A percentile compares a stretch with the other conserved stretches of the same genome.
Conservation (phyloP, 2,329 filamentous ascomycete species). For the Penicillium sumatraense region DNA sequence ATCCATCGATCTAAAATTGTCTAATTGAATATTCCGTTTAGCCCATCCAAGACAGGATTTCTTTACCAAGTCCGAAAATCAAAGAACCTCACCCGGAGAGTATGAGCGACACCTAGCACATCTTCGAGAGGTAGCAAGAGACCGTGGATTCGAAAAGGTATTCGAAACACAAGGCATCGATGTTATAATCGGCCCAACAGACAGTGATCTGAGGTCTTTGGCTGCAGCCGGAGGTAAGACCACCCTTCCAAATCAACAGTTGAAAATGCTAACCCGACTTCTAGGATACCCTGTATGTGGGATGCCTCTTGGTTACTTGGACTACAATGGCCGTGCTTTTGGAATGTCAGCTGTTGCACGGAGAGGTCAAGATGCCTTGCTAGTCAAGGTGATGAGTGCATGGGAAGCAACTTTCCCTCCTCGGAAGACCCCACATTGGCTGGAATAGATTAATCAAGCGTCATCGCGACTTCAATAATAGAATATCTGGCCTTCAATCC, state of each 20-base stretch:
- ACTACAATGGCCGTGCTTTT: slow-evolving; percentile 19
- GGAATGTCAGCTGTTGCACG: slow-evolving; percentile 16
- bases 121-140: slow-evolving; percentile 10
- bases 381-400: slow-evolving; percentile 19
- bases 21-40: background rate
- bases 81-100: slow-evolving; percentile 5
- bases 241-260: background rate
- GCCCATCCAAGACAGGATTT: slow-evolving; percentile 15
- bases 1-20: background rate
- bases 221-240: slow-evolving; percentile 16
- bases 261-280: background rate
- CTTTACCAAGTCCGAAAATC: slow-evolving; percentile 5
- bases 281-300: slow-evolving; percentile 15
- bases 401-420: slow-evolving; percentile 19
- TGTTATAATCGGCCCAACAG: slow-evolving; percentile 15
- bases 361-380: slow-evolving; percentile 11
- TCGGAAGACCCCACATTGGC: slow-evolving; percentile 8
- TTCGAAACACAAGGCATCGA: slow-evolving; percentile 9
- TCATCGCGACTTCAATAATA: background rate
- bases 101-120: slow-evolving; percentile 12
- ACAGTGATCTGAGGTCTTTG: slow-evolving; percentile 10
- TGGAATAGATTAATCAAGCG: background rate
- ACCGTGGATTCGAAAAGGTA: slow-evolving; percentile 11
- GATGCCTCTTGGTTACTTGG: slow-evolving; percentile 18
- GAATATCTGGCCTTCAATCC: background rate